These are phyloP conservation scores for Candida anglica DNA, from an alignment of 805 yeast genomes.

Conservation along the genomic window DNA sequence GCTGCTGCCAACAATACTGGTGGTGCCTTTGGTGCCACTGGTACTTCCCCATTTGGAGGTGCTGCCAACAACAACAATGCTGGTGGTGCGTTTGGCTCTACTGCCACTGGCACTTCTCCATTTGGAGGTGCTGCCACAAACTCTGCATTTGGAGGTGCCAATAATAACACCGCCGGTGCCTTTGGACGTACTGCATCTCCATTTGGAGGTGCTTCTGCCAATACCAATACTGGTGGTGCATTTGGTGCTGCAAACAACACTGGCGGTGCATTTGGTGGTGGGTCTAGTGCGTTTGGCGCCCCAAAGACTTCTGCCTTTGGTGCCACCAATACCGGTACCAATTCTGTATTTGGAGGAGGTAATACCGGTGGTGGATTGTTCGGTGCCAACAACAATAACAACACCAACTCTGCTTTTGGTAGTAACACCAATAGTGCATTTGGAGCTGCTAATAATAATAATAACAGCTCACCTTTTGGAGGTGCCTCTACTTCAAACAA, in stretches of 20 bases:
- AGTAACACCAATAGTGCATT: slow-evolving; percentile 3
- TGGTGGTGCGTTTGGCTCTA: slow-evolving; percentile 41
- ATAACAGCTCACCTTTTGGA: slow-evolving; percentile 19
- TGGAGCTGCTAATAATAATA: slow-evolving; percentile 9
- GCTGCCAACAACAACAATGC: slow-evolving; percentile 11
- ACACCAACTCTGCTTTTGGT: slow-evolving; percentile 23
- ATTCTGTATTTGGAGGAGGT: slow-evolving; percentile 2
- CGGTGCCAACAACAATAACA: slow-evolving; percentile 8
- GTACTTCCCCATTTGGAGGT: slow-evolving; percentile 18
- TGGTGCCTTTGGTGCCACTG: slow-evolving; percentile 17
- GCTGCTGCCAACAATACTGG: slow-evolving; percentile 16
- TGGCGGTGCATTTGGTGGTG: slow-evolving; percentile 16
- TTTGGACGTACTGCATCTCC: slow-evolving; percentile 9
- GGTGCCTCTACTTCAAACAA: slow-evolving; percentile 19
- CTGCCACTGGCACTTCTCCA: slow-evolving; percentile 16
- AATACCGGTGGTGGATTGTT: slow-evolving; percentile 8
- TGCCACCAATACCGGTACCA: slow-evolving; percentile 16
- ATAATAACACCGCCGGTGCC: slow-evolving; percentile 16
- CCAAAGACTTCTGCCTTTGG: slow-evolving; percentile 30
- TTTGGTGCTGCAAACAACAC: slow-evolving; percentile 14
- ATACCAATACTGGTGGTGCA: slow-evolving; percentile 7
- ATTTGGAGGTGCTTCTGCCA: slow-evolving; percentile 9
- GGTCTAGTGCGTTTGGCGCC: slow-evolving; percentile 14
- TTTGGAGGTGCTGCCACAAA: slow-evolving; percentile 12
- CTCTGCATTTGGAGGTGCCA: slow-evolving; percentile 20